Evolutionary conservation across 805 yeast species (phyloP).

Genomic region (Saccharomycopsis sp.): DNA sequence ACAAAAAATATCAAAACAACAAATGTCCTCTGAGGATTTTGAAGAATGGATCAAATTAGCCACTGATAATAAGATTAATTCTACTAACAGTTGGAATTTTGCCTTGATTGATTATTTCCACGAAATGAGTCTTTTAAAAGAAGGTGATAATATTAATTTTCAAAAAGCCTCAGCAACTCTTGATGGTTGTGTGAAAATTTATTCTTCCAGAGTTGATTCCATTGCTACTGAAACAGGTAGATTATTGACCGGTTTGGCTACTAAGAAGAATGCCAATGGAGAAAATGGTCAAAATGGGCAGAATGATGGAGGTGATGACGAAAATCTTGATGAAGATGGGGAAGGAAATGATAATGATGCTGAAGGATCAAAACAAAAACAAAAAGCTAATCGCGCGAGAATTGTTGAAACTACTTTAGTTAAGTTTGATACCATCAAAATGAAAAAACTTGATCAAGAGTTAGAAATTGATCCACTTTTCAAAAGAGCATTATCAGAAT

Average conservation of each 20-base stretch:
- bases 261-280: slow-evolving; percentile 24
- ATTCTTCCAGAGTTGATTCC: slow-evolving; percentile 83
- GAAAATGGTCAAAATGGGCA: slow-evolving; percentile 10
- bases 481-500: slow-evolving; percentile 63
- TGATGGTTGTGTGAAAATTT: slow-evolving; percentile 91
- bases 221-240: slow-evolving; percentile 87
- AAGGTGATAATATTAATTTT: slow-evolving; percentile 73
- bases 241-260: slow-evolving; percentile 64
- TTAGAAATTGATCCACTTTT: slow-evolving; percentile 63
- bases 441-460: slow-evolving; percentile 54
- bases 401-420: slow-evolving; percentile 37
- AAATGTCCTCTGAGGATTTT: slow-evolving; percentile 37
- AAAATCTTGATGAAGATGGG: slow-evolving; percentile 18
- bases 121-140: slow-evolving; percentile 64
- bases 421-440: slow-evolving; percentile 37
- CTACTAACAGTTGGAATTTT: slow-evolving; percentile 81
- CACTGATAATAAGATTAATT: slow-evolving; percentile 74
- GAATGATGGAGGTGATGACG: slow-evolving; percentile 21
- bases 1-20: slow-evolving; percentile 23
- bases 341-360: slow-evolving; percentile 22
- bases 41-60: slow-evolving; percentile 80
- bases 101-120: slow-evolving; percentile 88
- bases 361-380: slow-evolving; percentile 22
- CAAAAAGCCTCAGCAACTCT: slow-evolving; percentile 85
- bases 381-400: slow-evolving; percentile 21